A percentile compares a stretch with the other conserved stretches of the same genome.
phyloP scores from a whole-genome alignment of 2,329 filamentous ascomycete species.

The Fusarium nanum region DNA sequence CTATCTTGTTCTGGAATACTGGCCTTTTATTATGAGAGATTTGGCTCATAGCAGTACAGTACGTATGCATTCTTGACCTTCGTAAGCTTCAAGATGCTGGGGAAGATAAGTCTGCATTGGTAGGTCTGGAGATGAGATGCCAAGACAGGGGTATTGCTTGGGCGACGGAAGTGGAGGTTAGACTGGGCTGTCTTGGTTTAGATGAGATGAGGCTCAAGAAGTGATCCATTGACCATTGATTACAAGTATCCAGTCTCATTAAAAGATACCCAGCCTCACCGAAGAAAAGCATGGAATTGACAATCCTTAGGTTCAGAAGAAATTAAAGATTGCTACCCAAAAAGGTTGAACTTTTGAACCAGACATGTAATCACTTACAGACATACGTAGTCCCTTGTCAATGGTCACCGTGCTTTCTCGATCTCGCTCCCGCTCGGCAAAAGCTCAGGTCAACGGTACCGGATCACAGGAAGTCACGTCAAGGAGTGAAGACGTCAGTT shows the following conservation, averaged over 20 bases:
- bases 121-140: background rate
- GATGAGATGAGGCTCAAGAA: background rate
- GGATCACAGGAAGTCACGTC: constrained; percentile 26
- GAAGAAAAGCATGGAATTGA: background rate
- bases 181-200: background rate
- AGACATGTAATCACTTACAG: background rate
- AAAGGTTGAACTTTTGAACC: background rate
- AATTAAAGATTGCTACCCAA: background rate
- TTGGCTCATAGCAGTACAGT: background rate
- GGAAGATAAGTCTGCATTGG: constrained; percentile 11
- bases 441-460: constrained; percentile 6
- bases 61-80: background rate
- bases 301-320: background rate
- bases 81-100: constrained; percentile 1
- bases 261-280: background rate
- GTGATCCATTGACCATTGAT: background rate
- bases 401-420: background rate
- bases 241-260: background rate
- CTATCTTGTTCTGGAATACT: background rate
- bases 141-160: background rate
- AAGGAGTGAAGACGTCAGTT: constrained; percentile 22
- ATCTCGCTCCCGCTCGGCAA: constrained; percentile 32
- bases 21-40: background rate
- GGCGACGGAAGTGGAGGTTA: constrained; percentile 1
- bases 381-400: background rate